These are phyloP conservation scores for Elasticomyces elasticus DNA, from an alignment of 495 filamentous ascomycete species.

Conservation along the genomic window DNA sequence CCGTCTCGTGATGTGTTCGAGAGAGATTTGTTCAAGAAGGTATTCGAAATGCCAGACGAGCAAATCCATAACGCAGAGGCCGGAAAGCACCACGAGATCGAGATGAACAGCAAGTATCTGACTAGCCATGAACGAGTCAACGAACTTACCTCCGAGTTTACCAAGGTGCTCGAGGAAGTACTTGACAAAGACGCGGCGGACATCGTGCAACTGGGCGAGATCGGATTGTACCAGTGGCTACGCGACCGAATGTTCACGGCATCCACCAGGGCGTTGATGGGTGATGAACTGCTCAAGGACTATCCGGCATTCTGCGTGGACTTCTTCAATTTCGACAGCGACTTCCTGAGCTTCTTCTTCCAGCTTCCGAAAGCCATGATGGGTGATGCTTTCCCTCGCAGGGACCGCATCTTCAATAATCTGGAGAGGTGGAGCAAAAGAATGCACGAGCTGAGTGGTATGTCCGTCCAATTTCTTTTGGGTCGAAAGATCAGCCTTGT, in stretches of 20 bases:
- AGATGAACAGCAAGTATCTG: constrained; percentile 21
- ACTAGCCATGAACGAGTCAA: constrained; percentile 18
- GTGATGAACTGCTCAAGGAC: constrained; percentile 17
- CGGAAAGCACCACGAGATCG: constrained; percentile 14
- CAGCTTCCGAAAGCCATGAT: constrained; percentile 17
- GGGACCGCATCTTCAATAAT: constrained; percentile 11
- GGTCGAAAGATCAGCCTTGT: background rate
- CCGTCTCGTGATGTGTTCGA: constrained; percentile 19
- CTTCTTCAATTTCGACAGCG: constrained; percentile 24
- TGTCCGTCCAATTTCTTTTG: background rate
- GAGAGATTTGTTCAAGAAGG: constrained; percentile 7
- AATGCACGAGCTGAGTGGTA: constrained; percentile 13
- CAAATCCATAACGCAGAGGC: constrained; percentile 5
- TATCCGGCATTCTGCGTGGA: constrained; percentile 20
- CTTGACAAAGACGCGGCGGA: constrained; percentile 11
- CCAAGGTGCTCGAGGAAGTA: constrained; percentile 3
- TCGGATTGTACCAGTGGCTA: constrained; percentile 23
- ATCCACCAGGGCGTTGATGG: constrained; percentile 21
- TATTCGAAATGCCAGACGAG: constrained; percentile 11
- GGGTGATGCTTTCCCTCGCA: constrained; percentile 8
- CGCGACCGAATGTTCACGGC: constrained; percentile 19
- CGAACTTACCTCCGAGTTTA: constrained; percentile 16
- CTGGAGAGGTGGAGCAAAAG: constrained; percentile 17
- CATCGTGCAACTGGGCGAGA: background rate
- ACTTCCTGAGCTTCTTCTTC: constrained; percentile 16